Base-by-base conservation (phyloP, 2,329 filamentous ascomycete genomes). In the Nemania sp. region DNA sequence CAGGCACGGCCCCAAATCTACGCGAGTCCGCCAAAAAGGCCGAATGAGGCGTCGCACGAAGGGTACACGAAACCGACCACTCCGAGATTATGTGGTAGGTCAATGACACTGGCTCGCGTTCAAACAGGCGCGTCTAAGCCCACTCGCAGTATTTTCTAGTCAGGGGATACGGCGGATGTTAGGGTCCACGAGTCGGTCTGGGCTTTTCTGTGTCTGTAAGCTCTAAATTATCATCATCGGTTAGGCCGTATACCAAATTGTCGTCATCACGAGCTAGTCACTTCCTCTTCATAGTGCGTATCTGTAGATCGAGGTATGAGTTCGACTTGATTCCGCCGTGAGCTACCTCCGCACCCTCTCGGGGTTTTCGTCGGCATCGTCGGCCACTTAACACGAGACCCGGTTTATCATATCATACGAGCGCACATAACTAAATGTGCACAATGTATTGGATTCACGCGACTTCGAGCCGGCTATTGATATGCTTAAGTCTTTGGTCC, bases 1-100 rank as follows among this genome's bases (percentile, higher is more conserved):
- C 77, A 54, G 75, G 78, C 62, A 84, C 81, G 13, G 81, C 81
- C n/a, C 82, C 82, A 1, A 75, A 71, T 13, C 71, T 85, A 45
- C 77, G 80, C 46, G 80, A 83, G 65, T 74, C 78, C 43, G 81
- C 79, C 34, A 79, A 80, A 67, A 79, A 82, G 64, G 78, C 77
- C 62, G 79, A 83, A 67, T 81, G 74, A 69, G 52, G 59, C 62
- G 45, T 39, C 46, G 67, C 67, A 52, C 34, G 52, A 39, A 51
- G 43, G 45, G 64, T 66, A 62, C 62, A 65, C 46, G 57, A 58
- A 57, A 53, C 63, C 67, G 63, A 67, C 46, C 42, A 63, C 59
- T 66, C 67, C 65, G 69, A 69, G 64, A 69, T 69, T 70, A 59
- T 17, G 29, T 35, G 39, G 35, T 51, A 29, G 25, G 17, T 6